These are phyloP conservation scores for Vaccinium darrowii DNA, from an alignment of 148 eudicot species.

Conservation along the genomic window DNA sequence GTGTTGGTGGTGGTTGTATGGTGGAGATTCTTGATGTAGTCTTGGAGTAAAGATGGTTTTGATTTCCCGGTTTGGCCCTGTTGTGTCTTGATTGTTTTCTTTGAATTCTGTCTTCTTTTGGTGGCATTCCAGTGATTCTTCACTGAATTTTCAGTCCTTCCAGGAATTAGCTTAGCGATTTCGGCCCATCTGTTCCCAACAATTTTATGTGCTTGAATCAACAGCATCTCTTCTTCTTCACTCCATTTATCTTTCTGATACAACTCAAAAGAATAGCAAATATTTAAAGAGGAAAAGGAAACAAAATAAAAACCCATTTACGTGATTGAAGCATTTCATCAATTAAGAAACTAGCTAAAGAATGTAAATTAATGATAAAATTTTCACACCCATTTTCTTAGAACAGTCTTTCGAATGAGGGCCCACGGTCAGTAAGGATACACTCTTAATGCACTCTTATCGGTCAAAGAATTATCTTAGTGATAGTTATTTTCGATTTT, in stretches of 20 bases:
- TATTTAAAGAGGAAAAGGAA: background rate
- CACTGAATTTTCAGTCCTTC: conserved; percentile 67
- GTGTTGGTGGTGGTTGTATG: background rate
- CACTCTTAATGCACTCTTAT: too few species aligned
- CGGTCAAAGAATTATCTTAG: too few species aligned
- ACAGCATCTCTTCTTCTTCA: conserved; percentile 69
- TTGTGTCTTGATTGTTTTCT: conserved; percentile 42
- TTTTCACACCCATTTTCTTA: too few species aligned
- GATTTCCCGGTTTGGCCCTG: conserved; percentile 10
- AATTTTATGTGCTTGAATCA: conserved; percentile 51
- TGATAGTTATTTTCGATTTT: too few species aligned
- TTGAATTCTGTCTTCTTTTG: conserved; percentile 60
- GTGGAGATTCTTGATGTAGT: conserved; percentile 42
- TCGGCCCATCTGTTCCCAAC: conserved; percentile 81
- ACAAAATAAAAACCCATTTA: background rate
- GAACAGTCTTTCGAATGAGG: too few species aligned
- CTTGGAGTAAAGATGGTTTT: conserved; percentile 46
- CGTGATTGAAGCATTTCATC: background rate
- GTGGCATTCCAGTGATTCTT: conserved; percentile 95
- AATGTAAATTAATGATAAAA: too few species aligned
- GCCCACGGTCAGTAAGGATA: too few species aligned
- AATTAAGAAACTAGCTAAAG: background rate
- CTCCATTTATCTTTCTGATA: conserved; percentile 65
- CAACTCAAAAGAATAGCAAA: background rate
- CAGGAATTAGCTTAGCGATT: conserved; percentile 61